Evolutionary conservation across 176 grass and related monocot genomes (phyloP).

Genomic region (Triticum turgidum): DNA sequence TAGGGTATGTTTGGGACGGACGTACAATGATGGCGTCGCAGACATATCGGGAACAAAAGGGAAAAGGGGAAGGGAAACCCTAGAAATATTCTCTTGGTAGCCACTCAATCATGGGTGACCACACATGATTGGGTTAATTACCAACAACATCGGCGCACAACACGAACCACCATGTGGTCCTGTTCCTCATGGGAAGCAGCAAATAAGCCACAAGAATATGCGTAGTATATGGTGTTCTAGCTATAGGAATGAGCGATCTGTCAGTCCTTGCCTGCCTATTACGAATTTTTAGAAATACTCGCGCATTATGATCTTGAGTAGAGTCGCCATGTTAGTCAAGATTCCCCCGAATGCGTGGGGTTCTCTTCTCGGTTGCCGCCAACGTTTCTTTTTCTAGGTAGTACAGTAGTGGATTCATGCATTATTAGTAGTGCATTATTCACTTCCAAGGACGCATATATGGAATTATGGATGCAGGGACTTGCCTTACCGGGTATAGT

Average conservation of each 20-base stretch:
- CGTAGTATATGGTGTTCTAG: not conserved
- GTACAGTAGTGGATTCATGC: constrained; percentile 32
- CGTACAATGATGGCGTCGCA: constrained; percentile 48
- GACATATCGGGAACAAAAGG: constrained; percentile 59
- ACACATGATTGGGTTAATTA: constrained; percentile 76
- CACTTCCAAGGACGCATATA: not conserved
- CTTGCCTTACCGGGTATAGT: not conserved
- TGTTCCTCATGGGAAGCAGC: not conserved
- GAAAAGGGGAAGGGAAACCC: constrained; percentile 42
- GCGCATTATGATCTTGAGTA: constrained; percentile 29
- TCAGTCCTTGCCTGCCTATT: not conserved
- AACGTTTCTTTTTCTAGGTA: not conserved
- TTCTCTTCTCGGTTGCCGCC: constrained; percentile 22
- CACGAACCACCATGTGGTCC: constrained; percentile 47
- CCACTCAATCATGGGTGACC: constrained; percentile 65
- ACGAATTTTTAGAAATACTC: constrained; percentile 1
- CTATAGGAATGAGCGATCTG: not conserved
- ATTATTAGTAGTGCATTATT: constrained; percentile 30
- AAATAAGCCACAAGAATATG: not conserved
- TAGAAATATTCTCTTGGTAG: constrained; percentile 97
- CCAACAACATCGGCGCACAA: constrained; percentile 42
- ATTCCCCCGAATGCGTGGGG: constrained; percentile 51
- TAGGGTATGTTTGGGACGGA: constrained; percentile 26
- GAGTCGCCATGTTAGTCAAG: constrained; percentile 54
- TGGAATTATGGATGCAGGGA: not conserved